These are phyloP conservation scores for Trapa bicornis DNA, from an alignment of 345 rosid genomes.

Conservation along the genomic window DNA sequence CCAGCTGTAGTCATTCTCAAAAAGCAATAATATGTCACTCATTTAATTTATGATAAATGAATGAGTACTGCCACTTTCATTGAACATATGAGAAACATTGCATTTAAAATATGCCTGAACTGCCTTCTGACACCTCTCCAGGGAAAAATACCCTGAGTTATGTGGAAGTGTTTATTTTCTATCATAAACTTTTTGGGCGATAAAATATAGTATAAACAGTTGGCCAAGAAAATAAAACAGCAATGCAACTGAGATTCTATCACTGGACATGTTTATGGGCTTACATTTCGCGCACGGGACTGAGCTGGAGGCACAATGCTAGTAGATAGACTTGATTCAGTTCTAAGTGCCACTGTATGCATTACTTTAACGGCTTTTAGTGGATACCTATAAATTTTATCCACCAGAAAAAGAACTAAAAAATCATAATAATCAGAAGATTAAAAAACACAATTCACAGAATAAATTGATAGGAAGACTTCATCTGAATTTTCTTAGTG, in stretches of 20 bases:
- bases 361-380: conserved; percentile 88
- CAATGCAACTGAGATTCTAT: neutral
- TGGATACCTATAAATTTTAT: conserved; percentile 44
- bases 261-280: neutral
- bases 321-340: conserved; percentile 68
- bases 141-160: neutral
- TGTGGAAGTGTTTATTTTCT: neutral
- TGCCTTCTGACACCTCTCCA: neutral
- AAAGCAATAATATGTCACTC: no score
- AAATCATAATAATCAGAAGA: neutral
- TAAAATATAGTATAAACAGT: neutral
- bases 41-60: no score
- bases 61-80: no score
- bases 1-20: no score
- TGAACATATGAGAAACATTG: no score
- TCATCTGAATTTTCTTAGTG: neutral
- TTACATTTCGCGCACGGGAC: conserved; percentile 46
- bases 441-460: neutral
- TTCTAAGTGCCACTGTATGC: conserved; percentile 87
- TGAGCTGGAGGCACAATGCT: conserved; percentile 38
- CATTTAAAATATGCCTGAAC: no score
- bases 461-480: neutral
- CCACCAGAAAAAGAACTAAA: neutral
- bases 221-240: neutral
- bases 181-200: neutral